These are phyloP conservation scores for Flaveria bidentis DNA, from an alignment of 129 eudicot species.

Conservation along the genomic window DNA sequence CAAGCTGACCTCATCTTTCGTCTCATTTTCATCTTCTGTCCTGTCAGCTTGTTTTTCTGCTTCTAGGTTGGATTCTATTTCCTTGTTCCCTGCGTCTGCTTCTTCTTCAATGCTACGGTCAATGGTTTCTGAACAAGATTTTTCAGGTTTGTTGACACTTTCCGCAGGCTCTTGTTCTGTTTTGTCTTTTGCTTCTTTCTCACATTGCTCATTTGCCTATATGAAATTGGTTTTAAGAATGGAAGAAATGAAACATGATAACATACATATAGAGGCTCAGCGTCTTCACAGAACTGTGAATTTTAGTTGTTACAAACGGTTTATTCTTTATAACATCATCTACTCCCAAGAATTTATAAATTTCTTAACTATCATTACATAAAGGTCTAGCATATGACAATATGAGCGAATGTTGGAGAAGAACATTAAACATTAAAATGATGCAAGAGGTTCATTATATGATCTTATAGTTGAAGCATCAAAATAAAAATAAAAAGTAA, in stretches of 20 bases:
- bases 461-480: too few relatives aligned
- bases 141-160: slow-evolving; percentile 17
- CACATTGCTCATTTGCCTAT: slow-evolving; percentile 26
- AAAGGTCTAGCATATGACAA: not conserved
- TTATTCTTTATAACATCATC: not conserved
- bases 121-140: slow-evolving; percentile 17
- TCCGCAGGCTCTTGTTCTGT: slow-evolving; percentile 25
- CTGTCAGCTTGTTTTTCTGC: slow-evolving; percentile 17
- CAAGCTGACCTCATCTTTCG: not conserved
- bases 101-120: slow-evolving; percentile 19
- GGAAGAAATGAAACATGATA: not conserved
- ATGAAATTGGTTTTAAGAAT: not conserved
- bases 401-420: not conserved
- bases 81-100: slow-evolving; percentile 7
- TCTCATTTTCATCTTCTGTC: slow-evolving; percentile 12
- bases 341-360: not conserved
- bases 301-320: not conserved
- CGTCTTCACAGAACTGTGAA: not conserved
- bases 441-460: not conserved
- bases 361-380: too few relatives aligned
- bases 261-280: not conserved
- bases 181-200: slow-evolving; percentile 18
- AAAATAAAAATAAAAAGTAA: too few relatives aligned
- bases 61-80: slow-evolving; percentile 20
- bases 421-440: not conserved